phyloP scores from a whole-genome alignment of 345 rosid genomes.

The Lepidium africanum region DNA sequence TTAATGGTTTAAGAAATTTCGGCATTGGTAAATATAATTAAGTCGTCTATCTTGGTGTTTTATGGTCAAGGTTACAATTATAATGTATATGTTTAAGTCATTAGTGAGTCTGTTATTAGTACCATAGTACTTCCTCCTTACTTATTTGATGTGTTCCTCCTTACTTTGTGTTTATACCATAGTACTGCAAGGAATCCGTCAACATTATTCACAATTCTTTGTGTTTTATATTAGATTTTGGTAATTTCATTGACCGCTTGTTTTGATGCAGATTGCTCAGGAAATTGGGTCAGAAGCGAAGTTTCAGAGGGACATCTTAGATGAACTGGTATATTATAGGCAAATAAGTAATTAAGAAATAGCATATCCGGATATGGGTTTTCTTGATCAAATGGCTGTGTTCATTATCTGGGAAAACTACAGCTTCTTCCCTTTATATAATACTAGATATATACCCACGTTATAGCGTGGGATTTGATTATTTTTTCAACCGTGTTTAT shows the following conservation, averaged over 20 bases:
- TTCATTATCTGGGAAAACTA: background rate
- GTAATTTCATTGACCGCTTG: background rate
- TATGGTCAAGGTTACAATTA: background rate
- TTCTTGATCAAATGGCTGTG: background rate
- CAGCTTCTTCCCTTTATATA: background rate
- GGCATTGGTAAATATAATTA: background rate
- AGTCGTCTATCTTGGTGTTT: background rate
- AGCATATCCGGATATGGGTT: background rate
- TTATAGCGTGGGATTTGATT: too few relatives aligned
- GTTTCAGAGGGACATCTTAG: slow-evolving; percentile 68
- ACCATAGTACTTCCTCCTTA: too few relatives aligned
- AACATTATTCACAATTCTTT: background rate
- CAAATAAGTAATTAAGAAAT: background rate
- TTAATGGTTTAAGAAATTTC: background rate
- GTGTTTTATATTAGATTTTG: background rate
- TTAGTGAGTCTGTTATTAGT: background rate
- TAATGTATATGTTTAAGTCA: background rate
- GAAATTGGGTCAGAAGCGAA: slow-evolving; percentile 73
- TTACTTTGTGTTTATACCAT: background rate
- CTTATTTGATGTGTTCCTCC: too few relatives aligned
- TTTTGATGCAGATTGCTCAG: slow-evolving; percentile 64
- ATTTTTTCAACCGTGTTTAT: too few relatives aligned
- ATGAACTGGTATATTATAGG: slow-evolving; percentile 42
- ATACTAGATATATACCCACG: too few relatives aligned
- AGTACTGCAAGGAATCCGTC: background rate